Conservation (phyloP, 192 early-diverging fungal species). For the Linnemannia zychae region DNA sequence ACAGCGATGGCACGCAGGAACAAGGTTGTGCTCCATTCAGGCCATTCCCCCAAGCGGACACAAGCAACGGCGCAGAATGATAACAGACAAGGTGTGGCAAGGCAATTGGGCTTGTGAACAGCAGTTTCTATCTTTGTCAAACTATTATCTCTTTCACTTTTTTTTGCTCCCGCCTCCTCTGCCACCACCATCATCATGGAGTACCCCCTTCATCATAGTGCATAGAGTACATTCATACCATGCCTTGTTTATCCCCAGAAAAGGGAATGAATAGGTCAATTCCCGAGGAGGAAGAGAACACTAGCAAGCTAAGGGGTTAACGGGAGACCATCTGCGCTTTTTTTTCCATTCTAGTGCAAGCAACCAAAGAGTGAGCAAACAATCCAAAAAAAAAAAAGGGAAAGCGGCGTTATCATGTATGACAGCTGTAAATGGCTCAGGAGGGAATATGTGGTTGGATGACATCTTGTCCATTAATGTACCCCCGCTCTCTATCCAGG, state of each 20-base stretch:
- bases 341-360: not conserved
- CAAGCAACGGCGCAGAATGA: not conserved
- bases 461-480: not conserved
- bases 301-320: not conserved
- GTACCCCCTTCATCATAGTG: not conserved
- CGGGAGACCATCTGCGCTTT: not conserved
- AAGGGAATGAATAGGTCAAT: not conserved
- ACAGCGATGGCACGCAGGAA: too few species aligned
- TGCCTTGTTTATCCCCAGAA: not conserved
- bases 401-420: not conserved
- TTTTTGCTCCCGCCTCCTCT: not conserved
- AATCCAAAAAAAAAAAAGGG: not conserved
- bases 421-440: too few species aligned
- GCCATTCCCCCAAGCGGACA: too few species aligned
- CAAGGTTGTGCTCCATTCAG: too few species aligned
- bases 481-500: too few species aligned
- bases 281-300: slow-evolving; percentile 4
- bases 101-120: not conserved
- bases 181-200: not conserved
- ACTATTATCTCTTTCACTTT: not conserved
- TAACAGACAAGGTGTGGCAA: not conserved
- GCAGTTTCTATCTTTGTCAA: not conserved
- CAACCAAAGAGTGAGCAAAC: too few species aligned
- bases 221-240: not conserved
- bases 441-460: not conserved